Evolutionary conservation across 768 basidiomycete species (phyloP), one percentile per base, ranked within the genome.

Genomic region (Russula brevipes): DNA sequence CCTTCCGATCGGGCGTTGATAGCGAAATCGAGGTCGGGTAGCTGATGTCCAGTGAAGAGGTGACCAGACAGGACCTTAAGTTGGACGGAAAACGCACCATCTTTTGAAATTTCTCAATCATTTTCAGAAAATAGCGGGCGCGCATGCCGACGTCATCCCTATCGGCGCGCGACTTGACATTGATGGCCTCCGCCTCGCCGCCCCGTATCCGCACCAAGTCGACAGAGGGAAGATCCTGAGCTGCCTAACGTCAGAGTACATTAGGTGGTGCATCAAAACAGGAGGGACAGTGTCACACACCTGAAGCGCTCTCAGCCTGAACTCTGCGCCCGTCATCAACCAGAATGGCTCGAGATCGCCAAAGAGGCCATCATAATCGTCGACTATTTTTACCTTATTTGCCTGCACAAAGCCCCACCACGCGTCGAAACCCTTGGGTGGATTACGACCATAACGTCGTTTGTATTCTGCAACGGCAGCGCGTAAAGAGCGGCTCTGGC

Each of bases 1-100:
- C 96, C 92, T 76, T 98, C 97, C 0, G 94, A 89, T 76, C 88
- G 90, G 30, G 90, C 85, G 69, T 98, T 98, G 75, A 99, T 85
- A 0, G 97, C 85, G 67, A 99, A 86, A 69, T 97, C 89, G 87
- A 99, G 87, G 77, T 98, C 86, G 12, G 96, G 95, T 4, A 98
- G 81, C 86, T 94, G 50, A 42, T 30, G 70, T 60, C 24, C 42
- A 54, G 16, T 14, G 63, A 54, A 60, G 35, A 58, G 24, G 19
- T 10, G 19, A 31, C 35, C 46, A 45, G 59, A 44, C 51, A 44
- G 57, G 60, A 36, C 46, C 61, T 17, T 33, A 19, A 59, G 0
- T 46, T 7, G 4, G 24, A 50, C 41, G 31, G 30, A 42, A 6
- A 30, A 74, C 80, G 56, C 63, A 89, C 90, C 70, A 80, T 79